These are phyloP conservation scores for Mycena sanguinolenta DNA, from an alignment of 768 basidiomycete species.

Conservation along the genomic window DNA sequence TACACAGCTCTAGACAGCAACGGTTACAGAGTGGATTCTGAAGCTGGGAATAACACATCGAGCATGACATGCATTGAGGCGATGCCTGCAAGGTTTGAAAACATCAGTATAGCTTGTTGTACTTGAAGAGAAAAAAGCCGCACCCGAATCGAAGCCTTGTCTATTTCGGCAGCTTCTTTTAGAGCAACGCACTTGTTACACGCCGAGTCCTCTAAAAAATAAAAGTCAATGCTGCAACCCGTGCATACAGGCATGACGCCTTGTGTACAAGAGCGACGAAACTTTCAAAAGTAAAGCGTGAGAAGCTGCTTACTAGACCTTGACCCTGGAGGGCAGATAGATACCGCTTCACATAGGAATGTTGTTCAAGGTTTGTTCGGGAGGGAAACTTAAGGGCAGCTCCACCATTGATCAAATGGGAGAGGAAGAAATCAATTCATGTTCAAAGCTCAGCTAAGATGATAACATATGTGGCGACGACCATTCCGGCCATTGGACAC, in stretches of 20 bases:
- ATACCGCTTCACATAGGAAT: no score
- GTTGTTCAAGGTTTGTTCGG: no score
- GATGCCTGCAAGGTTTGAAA: neutral
- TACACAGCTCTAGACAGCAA: conserved; percentile 5
- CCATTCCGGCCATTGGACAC: no score
- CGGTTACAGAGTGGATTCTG: neutral
- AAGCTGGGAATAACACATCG: neutral
- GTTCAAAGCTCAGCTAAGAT: no score
- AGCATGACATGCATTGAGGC: conserved; percentile 9
- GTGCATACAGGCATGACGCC: conserved; percentile 10
- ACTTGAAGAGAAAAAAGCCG: neutral
- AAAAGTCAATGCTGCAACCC: conserved; percentile 17
- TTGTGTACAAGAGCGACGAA: neutral
- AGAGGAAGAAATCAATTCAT: no score
- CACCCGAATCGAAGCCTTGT: conserved; percentile 15
- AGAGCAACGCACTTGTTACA: conserved; percentile 13
- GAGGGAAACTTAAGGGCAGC: no score
- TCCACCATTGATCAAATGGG: no score
- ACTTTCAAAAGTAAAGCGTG: conserved; percentile 9
- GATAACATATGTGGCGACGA: no score
- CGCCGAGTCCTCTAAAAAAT: neutral
- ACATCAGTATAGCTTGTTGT: no score
- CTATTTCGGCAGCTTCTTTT: conserved; percentile 4
- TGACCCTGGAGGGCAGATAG: conserved; percentile 9
- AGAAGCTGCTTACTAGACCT: conserved; percentile 30